phyloP scores from a whole-genome alignment of 495 filamentous ascomycete genomes.

The Rhypophila decipiens region DNA sequence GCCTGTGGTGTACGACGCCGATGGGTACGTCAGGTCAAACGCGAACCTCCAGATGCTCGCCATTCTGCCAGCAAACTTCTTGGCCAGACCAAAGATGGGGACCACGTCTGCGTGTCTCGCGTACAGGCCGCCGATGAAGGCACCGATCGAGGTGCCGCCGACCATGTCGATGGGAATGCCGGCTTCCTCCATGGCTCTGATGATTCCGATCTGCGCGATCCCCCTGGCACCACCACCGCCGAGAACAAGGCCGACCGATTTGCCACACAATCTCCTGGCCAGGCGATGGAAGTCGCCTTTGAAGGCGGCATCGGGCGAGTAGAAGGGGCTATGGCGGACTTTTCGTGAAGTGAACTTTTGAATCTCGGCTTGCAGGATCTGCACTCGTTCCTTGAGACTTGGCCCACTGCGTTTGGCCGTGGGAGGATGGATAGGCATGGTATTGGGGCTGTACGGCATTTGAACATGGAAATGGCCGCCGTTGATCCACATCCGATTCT shows the following conservation, averaged over 20 bases:
- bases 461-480: conserved; percentile 98
- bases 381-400: conserved; percentile 87
- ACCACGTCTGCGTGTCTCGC: conserved; percentile 95
- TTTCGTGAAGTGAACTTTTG: conserved; percentile 92
- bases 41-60: conserved; percentile 96
- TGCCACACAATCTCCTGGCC: conserved; percentile 84
- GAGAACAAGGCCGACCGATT: conserved; percentile 88
- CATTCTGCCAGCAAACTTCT: conserved; percentile 97
- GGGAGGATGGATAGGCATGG: conserved; percentile 70
- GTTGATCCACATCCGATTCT: conserved; percentile 95
- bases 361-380: conserved; percentile 92
- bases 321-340: conserved; percentile 78
- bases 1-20: conserved; percentile 90
- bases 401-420: conserved; percentile 72
- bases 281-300: conserved; percentile 96
- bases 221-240: conserved; percentile 91
- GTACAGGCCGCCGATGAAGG: conserved; percentile 93
- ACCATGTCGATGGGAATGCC: conserved; percentile 95
- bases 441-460: conserved; percentile 79
- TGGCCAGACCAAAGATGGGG: conserved; percentile 90
- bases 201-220: conserved; percentile 86
- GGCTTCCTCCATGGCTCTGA: conserved; percentile 90
- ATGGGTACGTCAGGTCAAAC: conserved; percentile 91
- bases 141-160: conserved; percentile 95
- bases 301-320: conserved; percentile 84